These are phyloP conservation scores for Coniochaeta ligniaria DNA, from an alignment of 2,329 filamentous ascomycete genomes.

Conservation along the genomic window DNA sequence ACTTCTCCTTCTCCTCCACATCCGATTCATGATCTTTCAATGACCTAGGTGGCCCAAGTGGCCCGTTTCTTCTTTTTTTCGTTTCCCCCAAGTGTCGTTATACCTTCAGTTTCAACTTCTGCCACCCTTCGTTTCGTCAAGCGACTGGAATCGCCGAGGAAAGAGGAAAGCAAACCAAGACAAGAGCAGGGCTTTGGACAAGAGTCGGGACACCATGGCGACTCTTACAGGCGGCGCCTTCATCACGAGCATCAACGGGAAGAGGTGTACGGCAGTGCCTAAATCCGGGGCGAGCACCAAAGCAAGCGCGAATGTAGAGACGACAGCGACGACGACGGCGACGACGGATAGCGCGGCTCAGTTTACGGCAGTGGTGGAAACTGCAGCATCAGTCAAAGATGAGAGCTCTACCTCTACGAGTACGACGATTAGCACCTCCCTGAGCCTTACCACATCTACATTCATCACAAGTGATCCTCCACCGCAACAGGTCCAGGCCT, in stretches of 20 bases:
- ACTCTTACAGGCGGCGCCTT: conserved; percentile 38
- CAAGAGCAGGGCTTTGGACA: not conserved
- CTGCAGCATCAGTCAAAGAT: conserved; percentile 6
- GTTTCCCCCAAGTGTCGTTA: conserved; percentile 16
- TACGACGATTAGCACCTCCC: conserved; percentile 27
- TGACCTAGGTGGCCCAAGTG: conserved; percentile 31
- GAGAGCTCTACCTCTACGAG: conserved; percentile 18
- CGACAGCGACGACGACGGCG: conserved; percentile 1
- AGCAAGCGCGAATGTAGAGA: conserved; percentile 10
- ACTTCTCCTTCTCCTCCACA: conserved; percentile 12
- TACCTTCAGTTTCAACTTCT: conserved; percentile 13
- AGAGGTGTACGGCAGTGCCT: conserved; percentile 47
- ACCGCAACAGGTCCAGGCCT: not conserved
- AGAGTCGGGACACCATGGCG: conserved; percentile 28
- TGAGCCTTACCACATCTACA: conserved; percentile 10
- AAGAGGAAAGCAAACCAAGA: conserved; percentile 8
- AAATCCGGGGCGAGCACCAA: conserved; percentile 17
- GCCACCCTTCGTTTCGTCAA: conserved; percentile 17
- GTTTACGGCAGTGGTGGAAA: conserved; percentile 1
- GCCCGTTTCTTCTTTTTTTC: conserved; percentile 21
- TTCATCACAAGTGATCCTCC: conserved; percentile 7
- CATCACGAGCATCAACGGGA: conserved; percentile 41
- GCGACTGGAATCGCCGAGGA: conserved; percentile 39
- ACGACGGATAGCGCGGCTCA: conserved; percentile 1
- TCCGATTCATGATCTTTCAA: conserved; percentile 30